Conservation (phyloP, 2,329 filamentous ascomycete genomes). For the Talaromyces sp. region DNA sequence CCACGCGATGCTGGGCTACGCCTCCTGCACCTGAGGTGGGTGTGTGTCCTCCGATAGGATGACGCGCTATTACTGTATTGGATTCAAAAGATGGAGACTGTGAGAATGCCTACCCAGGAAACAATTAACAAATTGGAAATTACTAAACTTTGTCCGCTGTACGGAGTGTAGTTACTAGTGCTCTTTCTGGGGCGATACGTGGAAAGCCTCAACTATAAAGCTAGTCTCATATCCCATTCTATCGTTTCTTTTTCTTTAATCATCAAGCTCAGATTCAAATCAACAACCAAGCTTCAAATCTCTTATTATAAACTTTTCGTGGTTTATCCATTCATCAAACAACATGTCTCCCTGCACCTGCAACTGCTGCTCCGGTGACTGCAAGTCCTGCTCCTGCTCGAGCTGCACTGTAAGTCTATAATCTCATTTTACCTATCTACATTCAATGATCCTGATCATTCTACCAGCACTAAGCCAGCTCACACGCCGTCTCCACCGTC, state of each 20-base stretch:
- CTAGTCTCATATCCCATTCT: constrained; percentile 3
- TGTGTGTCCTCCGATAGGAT: constrained; percentile 14
- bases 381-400: constrained; percentile 44
- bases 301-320: constrained; percentile 8
- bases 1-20: constrained; percentile 22
- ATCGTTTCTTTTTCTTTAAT: constrained; percentile 1
- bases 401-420: constrained; percentile 39
- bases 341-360: constrained; percentile 47
- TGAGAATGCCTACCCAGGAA: constrained; percentile 1
- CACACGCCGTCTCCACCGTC: constrained; percentile 17
- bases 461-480: constrained; percentile 27
- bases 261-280: background rate
- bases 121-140: background rate
- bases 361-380: constrained; percentile 41
- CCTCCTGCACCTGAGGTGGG: background rate
- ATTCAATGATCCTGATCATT: constrained; percentile 15
- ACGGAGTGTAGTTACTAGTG: background rate
- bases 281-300: constrained; percentile 1
- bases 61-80: background rate
- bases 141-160: background rate
- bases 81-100: background rate
- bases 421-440: background rate
- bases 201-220: constrained; percentile 22
- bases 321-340: constrained; percentile 23
- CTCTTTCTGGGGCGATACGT: background rate